phyloP scores from a whole-genome alignment of 2,329 filamentous ascomycete genomes.

The Ascocoryne sarcoides region DNA sequence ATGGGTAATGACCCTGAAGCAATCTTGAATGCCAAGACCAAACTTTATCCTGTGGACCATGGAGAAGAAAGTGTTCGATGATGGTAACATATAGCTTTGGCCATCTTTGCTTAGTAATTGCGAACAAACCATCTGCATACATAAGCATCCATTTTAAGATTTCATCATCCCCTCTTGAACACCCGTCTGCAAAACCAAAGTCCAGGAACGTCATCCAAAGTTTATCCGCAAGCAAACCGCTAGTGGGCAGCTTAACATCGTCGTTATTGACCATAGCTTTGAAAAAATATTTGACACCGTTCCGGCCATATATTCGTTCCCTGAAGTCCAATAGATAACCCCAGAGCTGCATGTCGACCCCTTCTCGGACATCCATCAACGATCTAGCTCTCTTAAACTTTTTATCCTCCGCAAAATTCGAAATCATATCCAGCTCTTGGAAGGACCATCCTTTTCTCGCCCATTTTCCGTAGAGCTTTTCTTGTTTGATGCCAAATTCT shows the following conservation, averaged over 20 bases:
- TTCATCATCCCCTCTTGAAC: too few species aligned
- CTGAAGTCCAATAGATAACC: slow-evolving; percentile 32
- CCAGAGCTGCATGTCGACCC: slow-evolving; percentile 31
- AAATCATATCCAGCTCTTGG: too few species aligned
- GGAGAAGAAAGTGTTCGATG: slow-evolving; percentile 32
- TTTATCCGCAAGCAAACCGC: slow-evolving; percentile 30
- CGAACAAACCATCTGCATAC: slow-evolving; percentile 34
- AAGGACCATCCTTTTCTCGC: too few species aligned
- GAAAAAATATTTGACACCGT: slow-evolving; percentile 37
- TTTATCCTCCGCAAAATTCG: too few species aligned
- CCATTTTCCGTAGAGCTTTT: too few species aligned
- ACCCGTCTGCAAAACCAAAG: slow-evolving; percentile 27
- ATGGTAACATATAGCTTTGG: slow-evolving; percentile 35
- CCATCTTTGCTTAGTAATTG: slow-evolving; percentile 29
- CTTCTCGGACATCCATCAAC: too few species aligned
- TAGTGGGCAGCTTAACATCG: slow-evolving; percentile 33
- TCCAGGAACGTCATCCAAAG: slow-evolving; percentile 39
- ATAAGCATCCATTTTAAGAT: slow-evolving; percentile 31
- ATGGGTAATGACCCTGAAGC: slow-evolving; percentile 22
- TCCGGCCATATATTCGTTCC: slow-evolving; percentile 32
- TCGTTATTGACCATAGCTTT: slow-evolving; percentile 29
- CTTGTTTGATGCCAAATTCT: too few species aligned
- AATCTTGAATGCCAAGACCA: slow-evolving; percentile 24
- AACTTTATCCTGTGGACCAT: slow-evolving; percentile 12
- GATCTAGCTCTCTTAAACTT: too few species aligned